Percentiles rank a stretch among this genome's conserved stretches.
Evolutionary conservation across 306 rosid genomes (phyloP).

Genomic region (Vigna nakashimae): DNA sequence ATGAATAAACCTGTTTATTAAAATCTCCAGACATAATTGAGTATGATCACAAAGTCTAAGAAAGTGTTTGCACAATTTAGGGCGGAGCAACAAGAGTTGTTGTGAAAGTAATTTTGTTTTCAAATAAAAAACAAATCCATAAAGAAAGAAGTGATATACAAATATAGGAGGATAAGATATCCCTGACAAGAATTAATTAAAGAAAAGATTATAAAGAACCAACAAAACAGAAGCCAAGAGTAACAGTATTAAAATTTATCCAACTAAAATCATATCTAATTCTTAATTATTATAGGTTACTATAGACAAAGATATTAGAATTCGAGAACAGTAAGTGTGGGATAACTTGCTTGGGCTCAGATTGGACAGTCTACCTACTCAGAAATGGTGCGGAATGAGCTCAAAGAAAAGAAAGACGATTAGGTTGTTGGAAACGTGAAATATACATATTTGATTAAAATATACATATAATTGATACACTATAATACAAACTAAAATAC

Average conservation of each 20-base stretch:
- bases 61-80: neutral
- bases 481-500: too few relatives aligned
- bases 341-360: too few relatives aligned
- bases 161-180: neutral
- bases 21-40: neutral
- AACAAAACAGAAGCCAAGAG: neutral
- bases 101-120: neutral
- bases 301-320: too few relatives aligned
- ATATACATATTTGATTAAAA: too few relatives aligned
- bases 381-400: too few relatives aligned
- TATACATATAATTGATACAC: too few relatives aligned
- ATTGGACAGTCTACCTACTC: too few relatives aligned
- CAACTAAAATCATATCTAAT: too few relatives aligned
- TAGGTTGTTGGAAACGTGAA: too few relatives aligned
- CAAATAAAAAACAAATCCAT: neutral
- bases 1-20: slow-evolving; percentile 11
- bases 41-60: slow-evolving; percentile 10
- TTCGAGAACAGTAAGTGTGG: too few relatives aligned
- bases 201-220: neutral
- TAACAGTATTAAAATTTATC: neutral
- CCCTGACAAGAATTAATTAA: neutral
- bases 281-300: too few relatives aligned
- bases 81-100: slow-evolving; percentile 7
- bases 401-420: too few relatives aligned
- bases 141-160: slow-evolving; percentile 6